phyloP scores from a whole-genome alignment of 1,284 basidiomycete genomes.

The Clitocybe nebularis region DNA sequence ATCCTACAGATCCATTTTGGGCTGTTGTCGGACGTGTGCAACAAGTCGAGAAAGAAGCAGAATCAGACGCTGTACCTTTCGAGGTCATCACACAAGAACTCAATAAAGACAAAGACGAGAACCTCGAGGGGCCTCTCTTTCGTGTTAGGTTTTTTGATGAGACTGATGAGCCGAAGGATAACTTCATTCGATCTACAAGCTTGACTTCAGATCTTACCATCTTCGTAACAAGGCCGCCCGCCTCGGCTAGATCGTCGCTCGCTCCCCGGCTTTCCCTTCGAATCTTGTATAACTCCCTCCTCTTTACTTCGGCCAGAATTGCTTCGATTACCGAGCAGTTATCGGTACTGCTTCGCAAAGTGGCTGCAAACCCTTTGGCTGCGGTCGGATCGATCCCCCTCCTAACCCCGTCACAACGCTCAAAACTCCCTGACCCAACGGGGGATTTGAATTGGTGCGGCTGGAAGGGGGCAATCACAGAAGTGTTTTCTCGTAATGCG shows the following conservation, averaged over 20 bases:
- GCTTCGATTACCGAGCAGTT: constrained; percentile 84
- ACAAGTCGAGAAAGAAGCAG: constrained; percentile 82
- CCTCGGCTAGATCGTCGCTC: constrained; percentile 68
- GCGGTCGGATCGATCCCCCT: constrained; percentile 77
- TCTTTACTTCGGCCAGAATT: constrained; percentile 85
- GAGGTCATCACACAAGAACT: constrained; percentile 77
- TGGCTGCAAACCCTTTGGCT: constrained; percentile 57
- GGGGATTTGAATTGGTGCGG: constrained; percentile 96
- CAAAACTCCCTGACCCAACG: constrained; percentile 79
- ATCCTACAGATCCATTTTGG: constrained; percentile 90
- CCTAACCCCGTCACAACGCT: constrained; percentile 71
- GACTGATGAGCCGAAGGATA: constrained; percentile 70
- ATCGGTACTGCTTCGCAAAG: constrained; percentile 74
- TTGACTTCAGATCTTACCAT: constrained; percentile 92
- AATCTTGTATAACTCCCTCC: constrained; percentile 91
- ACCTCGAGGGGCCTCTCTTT: constrained; percentile 72
- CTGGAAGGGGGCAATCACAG: constrained; percentile 94
- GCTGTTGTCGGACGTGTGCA: constrained; percentile 86
- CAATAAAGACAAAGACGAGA: constrained; percentile 59
- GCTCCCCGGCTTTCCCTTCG: constrained; percentile 81
- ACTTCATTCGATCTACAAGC: constrained; percentile 76
- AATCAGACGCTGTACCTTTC: constrained; percentile 81
- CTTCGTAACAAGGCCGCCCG: constrained; percentile 63
- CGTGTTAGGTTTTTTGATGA: constrained; percentile 96
- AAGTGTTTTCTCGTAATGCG: constrained; percentile 87